Conservation (phyloP, 176 grass and related monocot genomes). For the Musa beccarii region DNA sequence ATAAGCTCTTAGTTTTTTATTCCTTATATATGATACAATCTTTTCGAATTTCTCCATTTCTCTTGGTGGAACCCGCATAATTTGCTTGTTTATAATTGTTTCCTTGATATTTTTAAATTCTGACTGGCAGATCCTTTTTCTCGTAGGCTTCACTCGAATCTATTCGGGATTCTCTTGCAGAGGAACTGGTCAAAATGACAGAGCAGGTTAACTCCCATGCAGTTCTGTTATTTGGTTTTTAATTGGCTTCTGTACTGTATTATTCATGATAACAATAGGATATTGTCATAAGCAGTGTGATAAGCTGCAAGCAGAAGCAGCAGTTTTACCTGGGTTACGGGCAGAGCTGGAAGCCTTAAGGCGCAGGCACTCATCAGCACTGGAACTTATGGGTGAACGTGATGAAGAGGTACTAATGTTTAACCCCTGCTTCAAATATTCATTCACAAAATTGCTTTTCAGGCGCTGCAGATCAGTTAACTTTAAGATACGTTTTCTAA, state of each 20-base stretch:
- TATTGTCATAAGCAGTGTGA: constrained; percentile 63
- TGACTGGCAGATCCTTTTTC: background rate
- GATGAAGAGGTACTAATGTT: constrained; percentile 80
- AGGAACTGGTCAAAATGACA: constrained; percentile 95
- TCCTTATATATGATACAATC: background rate
- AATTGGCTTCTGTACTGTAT: background rate
- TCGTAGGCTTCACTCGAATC: constrained; percentile 84
- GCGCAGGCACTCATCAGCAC: constrained; percentile 80
- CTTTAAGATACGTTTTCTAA: too few species aligned
- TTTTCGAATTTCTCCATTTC: background rate
- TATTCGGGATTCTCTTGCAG: constrained; percentile 90
- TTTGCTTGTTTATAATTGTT: background rate
- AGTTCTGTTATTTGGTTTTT: constrained; percentile 3
- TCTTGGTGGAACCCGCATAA: background rate
- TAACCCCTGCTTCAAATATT: too few species aligned
- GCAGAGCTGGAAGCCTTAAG: constrained; percentile 89
- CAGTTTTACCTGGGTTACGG: constrained; percentile 74
- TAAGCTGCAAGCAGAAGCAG: constrained; percentile 62
- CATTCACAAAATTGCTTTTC: too few species aligned
- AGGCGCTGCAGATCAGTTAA: too few species aligned
- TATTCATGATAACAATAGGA: background rate
- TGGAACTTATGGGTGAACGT: constrained; percentile 99
- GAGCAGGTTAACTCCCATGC: constrained; percentile 57
- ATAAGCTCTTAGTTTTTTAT: background rate
- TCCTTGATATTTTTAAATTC: background rate